Evolutionary conservation across 257 asterid genomes (phyloP), one percentile per base, ranked within the genome.

Genomic region (Capsicum pubescens): DNA sequence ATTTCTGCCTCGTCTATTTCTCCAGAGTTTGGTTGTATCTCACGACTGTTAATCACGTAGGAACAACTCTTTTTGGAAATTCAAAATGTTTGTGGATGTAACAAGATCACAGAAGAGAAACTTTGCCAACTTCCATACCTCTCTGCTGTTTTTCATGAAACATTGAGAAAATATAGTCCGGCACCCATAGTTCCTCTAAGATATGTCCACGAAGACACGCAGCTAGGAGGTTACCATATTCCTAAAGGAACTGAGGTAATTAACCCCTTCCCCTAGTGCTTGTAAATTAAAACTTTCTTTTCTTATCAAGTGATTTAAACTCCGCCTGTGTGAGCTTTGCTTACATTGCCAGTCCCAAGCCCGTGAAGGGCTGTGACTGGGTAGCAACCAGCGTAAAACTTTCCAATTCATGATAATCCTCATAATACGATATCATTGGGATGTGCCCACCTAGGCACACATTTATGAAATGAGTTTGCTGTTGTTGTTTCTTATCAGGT

Each of bases 131-230:
- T 93, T 82, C 97, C 98, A 9, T 96, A 92, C 90, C 85, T 96
- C 66, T 81, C 95, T 35, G 97, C 95, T n/a, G 87, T 96, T 79
- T 96, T 96, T 86, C 98, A 96, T 17, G 98, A 96, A 89, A 94
- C 97, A 2, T 35, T 94, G 91, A 89, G 99, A 82, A 89, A 82
- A 42, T 92, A 96, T 83, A 91, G 95, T 52, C 98, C 98, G 0
- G 97, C 87, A 35, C 97, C 99, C 0, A 84, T 96, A 68, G 90
- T 93, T 79, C 99, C 98, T 16, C 80, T 96, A 50, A 88, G 98
- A 71, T 93, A 94, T 9, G 98, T 92, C 67, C 86, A 93, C 6
- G 98, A 96, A 89, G 97, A 95, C 69, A 87, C 93, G 39, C 91
- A 90, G 84, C 71, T 96, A 32, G 99, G 99, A 85, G 98, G 98